Evolutionary conservation across 306 rosid genomes (phyloP).

Genomic region (Alnus rubra): DNA sequence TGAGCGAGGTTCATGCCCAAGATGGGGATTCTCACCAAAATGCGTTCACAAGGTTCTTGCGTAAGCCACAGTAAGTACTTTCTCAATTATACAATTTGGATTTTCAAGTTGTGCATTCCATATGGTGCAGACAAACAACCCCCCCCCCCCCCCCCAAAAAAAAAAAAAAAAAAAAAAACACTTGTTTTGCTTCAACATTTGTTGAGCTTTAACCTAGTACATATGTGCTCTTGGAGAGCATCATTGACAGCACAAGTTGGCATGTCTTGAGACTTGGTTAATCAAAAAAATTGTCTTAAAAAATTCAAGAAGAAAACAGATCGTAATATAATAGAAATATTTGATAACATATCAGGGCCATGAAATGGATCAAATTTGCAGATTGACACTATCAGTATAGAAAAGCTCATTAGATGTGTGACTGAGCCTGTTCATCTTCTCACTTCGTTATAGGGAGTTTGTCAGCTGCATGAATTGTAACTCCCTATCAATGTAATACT

Average conservation of each 20-base stretch:
- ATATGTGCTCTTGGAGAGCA: too few relatives aligned
- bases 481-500: neutral
- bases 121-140: neutral
- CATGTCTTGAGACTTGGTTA: too few relatives aligned
- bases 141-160: neutral
- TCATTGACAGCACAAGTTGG: too few relatives aligned
- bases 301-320: too few relatives aligned
- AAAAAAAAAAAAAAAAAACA: neutral
- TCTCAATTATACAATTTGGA: constrained; percentile 1
- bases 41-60: constrained; percentile 64
- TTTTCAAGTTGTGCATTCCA: neutral
- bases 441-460: neutral
- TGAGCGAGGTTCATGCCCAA: constrained; percentile 70
- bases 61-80: constrained; percentile 71
- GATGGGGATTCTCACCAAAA: constrained; percentile 80
- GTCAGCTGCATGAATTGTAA: neutral
- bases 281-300: too few relatives aligned
- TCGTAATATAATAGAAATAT: too few relatives aligned
- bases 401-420: neutral
- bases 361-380: too few relatives aligned
- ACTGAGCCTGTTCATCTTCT: neutral
- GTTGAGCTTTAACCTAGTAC: neutral
- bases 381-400: neutral
- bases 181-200: neutral
- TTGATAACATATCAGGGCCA: too few relatives aligned